Evolutionary conservation across 306 rosid genomes (phyloP).

Genomic region (Lotus japonicus): DNA sequence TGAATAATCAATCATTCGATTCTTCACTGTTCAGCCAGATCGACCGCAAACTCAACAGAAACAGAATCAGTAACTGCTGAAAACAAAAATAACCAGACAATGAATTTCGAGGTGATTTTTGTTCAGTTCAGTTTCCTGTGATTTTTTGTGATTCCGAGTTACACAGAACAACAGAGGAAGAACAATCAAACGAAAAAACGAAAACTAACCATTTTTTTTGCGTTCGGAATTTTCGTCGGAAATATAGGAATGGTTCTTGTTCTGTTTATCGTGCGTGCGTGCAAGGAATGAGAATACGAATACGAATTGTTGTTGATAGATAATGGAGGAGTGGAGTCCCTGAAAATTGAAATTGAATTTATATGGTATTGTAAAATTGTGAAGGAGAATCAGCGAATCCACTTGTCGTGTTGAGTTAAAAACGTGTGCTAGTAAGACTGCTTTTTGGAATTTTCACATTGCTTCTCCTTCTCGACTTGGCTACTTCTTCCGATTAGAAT

Average conservation of each 20-base stretch:
- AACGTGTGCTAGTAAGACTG: background rate
- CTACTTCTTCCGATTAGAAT: no score
- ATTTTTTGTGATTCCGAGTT: background rate
- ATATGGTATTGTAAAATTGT: background rate
- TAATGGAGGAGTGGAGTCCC: background rate
- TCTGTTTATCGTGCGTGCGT: background rate
- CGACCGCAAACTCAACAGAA: background rate
- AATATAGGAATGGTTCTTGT: background rate
- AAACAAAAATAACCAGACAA: background rate
- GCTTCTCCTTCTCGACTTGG: background rate
- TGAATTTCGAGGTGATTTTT: background rate
- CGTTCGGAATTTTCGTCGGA: background rate
- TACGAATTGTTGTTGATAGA: background rate
- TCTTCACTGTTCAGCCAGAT: slow-evolving; percentile 16
- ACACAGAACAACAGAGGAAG: background rate
- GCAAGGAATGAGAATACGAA: background rate
- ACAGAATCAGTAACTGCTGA: background rate
- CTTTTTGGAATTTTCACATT: background rate
- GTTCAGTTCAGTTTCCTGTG: no score
- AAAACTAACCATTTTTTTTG: slow-evolving; percentile 27
- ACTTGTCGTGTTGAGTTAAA: slow-evolving; percentile 8
- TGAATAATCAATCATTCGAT: background rate
- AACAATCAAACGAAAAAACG: no score
- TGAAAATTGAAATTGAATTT: slow-evolving; percentile 19
- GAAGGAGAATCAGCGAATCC: slow-evolving; percentile 22